phyloP scores from a whole-genome alignment of 2,329 filamentous ascomycete species.

The Monilinia fructigena region DNA sequence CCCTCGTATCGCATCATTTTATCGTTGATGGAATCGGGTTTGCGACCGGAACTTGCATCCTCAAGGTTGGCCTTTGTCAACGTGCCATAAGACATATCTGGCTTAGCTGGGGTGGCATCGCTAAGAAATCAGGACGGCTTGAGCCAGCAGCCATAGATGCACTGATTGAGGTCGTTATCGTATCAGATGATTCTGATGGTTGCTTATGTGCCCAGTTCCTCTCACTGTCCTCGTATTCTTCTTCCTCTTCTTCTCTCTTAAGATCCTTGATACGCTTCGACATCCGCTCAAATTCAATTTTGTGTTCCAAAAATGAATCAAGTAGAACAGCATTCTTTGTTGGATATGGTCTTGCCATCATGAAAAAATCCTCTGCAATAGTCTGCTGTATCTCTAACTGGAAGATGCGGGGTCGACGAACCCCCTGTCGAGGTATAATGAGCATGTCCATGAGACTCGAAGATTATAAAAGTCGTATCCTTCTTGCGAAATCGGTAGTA shows the following conservation, averaged over 20 bases:
- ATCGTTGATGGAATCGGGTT: conserved; percentile 74
- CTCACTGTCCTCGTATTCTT: conserved; percentile 68
- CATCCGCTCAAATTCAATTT: conserved; percentile 90
- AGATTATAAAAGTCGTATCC: conserved; percentile 72
- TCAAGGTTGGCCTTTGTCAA: conserved; percentile 80
- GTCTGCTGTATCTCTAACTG: conserved; percentile 53
- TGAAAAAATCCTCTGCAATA: conserved; percentile 91
- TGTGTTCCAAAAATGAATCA: conserved; percentile 93
- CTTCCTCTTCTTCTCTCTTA: conserved; percentile 82
- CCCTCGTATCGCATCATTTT: conserved; percentile 83
- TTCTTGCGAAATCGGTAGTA: conserved; percentile 81
- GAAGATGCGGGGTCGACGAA: conserved; percentile 52
- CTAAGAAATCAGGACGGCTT: conserved; percentile 45
- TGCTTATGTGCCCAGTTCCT: conserved; percentile 52
- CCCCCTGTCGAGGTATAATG: conserved; percentile 72
- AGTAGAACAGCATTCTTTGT: conserved; percentile 81
- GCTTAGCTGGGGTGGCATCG: conserved; percentile 69
- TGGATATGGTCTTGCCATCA: conserved; percentile 88
- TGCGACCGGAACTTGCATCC: conserved; percentile 62
- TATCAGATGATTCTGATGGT: conserved; percentile 46
- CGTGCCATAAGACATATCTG: conserved; percentile 60
- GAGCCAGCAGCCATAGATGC: conserved; percentile 37
- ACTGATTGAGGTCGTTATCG: conserved; percentile 36
- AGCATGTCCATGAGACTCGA: conserved; percentile 90
- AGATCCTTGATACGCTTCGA: conserved; percentile 81